A percentile compares a stretch with the other conserved stretches of the same genome.
Conservation (phyloP, 2,329 filamentous ascomycete species). For the Ophiosphaerella narmari region DNA sequence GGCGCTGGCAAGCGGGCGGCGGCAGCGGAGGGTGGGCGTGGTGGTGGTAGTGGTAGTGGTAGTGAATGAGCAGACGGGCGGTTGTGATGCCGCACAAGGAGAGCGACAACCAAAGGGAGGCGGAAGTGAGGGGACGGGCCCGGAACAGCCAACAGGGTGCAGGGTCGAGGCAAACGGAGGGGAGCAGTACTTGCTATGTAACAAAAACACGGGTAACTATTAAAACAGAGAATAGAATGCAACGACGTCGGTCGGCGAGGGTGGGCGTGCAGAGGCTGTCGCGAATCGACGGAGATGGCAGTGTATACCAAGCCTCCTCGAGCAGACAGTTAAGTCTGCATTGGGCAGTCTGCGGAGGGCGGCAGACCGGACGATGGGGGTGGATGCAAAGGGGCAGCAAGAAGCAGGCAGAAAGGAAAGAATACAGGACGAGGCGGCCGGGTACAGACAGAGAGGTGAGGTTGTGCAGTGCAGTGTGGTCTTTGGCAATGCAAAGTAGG, state of each 20-base stretch:
- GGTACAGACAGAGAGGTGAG: slow-evolving; percentile 28
- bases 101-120: slow-evolving; percentile 21
- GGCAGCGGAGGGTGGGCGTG: slow-evolving; percentile 7
- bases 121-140: slow-evolving; percentile 9
- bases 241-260: slow-evolving; percentile 31
- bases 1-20: neutral
- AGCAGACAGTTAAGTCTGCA: slow-evolving; percentile 45
- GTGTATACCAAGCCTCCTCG: slow-evolving; percentile 47
- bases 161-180: slow-evolving; percentile 17
- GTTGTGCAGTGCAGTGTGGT: slow-evolving; percentile 11
- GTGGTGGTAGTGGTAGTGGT: slow-evolving; percentile 8
- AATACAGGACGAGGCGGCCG: slow-evolving; percentile 40
- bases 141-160: no score
- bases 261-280: slow-evolving; percentile 41
- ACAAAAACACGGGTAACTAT: slow-evolving; percentile 37
- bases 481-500: slow-evolving; percentile 18
- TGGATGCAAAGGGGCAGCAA: slow-evolving; percentile 26
- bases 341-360: slow-evolving; percentile 37
- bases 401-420: slow-evolving; percentile 27
- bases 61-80: slow-evolving; percentile 8
- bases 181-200: slow-evolving; percentile 35
- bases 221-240: slow-evolving; percentile 46
- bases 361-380: slow-evolving; percentile 27
- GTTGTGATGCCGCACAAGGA: slow-evolving; percentile 19
- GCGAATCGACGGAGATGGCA: slow-evolving; percentile 46